phyloP scores from a whole-genome alignment of 768 basidiomycete species.

The Holtermannia corniformis region DNA sequence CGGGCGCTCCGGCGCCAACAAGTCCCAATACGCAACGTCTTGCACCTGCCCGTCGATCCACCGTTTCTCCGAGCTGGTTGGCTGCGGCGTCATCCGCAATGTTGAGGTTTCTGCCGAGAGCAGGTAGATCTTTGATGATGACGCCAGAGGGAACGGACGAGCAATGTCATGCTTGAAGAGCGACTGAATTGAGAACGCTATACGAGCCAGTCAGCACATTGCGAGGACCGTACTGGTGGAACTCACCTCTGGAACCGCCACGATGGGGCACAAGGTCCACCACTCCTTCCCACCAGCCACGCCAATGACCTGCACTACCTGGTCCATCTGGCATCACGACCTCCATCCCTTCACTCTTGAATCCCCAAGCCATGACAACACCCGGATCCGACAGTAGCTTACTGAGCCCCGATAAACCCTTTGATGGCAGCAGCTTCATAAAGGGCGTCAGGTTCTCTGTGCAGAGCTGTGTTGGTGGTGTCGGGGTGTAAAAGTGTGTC shows the following conservation, averaged over 20 bases:
- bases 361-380: constrained; percentile 31
- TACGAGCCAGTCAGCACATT: neutral
- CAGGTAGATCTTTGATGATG: too few species aligned
- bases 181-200: constrained; percentile 21
- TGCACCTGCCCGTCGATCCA: constrained; percentile 23
- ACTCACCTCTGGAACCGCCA: constrained; percentile 20
- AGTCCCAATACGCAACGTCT: constrained; percentile 22
- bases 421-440: constrained; percentile 87
- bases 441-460: constrained; percentile 97
- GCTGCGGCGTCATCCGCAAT: too few species aligned
- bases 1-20: constrained; percentile 11
- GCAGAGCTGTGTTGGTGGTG: constrained; percentile 76
- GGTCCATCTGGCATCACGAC: constrained; percentile 23
- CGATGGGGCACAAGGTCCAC: constrained; percentile 56
- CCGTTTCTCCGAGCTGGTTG: neutral
- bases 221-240: constrained; percentile 55
- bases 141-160: constrained; percentile 26
- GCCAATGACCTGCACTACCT: constrained; percentile 14
- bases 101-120: too few species aligned
- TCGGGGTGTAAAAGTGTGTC: neutral
- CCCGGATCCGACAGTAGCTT: constrained; percentile 48
- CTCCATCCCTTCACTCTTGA: constrained; percentile 31
- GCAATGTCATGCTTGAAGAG: constrained; percentile 27
- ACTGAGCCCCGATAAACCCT: constrained; percentile 75
- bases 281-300: constrained; percentile 62